phyloP scores from a whole-genome alignment of 1,284 basidiomycete genomes.

The Fomitopsis pinicola region DNA sequence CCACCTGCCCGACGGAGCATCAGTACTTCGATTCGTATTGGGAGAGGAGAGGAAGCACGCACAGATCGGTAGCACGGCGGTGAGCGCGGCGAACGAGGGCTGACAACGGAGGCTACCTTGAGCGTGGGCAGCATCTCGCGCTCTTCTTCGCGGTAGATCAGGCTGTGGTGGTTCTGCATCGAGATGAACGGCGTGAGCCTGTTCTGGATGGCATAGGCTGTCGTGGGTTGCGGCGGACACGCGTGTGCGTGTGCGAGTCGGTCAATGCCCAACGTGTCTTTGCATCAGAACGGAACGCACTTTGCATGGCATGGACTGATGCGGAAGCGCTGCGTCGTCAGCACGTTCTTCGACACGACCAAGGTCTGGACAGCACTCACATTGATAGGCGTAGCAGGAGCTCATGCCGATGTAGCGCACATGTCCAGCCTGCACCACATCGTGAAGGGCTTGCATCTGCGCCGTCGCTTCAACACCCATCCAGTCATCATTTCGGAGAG shows the following conservation, averaged over 20 bases:
- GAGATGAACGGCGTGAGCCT: conserved; percentile 45
- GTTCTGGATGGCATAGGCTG: conserved; percentile 33
- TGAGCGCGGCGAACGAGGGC: background rate
- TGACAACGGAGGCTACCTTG: conserved; percentile 13
- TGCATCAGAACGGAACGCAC: conserved; percentile 13
- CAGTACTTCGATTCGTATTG: background rate
- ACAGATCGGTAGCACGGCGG: conserved; percentile 12
- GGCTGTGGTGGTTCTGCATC: conserved; percentile 48
- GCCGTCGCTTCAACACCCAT: background rate
- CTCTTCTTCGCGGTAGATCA: conserved; percentile 48
- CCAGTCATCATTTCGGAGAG: background rate
- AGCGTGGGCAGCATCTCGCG: conserved; percentile 46
- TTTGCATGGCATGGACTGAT: conserved; percentile 46
- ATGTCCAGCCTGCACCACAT: conserved; percentile 60
- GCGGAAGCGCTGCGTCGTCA: background rate
- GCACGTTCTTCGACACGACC: background rate
- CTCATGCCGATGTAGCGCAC: conserved; percentile 69
- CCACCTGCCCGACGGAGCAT: background rate
- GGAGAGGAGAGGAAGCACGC: conserved; percentile 10
- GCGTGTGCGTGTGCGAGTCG: too few species aligned
- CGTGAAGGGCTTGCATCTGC: conserved; percentile 60
- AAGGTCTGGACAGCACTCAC: conserved; percentile 12
- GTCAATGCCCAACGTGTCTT: background rate
- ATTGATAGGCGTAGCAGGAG: conserved; percentile 30
- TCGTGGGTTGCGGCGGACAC: too few species aligned